Percentiles rank a stretch among this genome's conserved stretches.
These are phyloP conservation scores for Scheffersomyces stipitis DNA, from an alignment of 805 yeast species.

Conservation along the genomic window DNA sequence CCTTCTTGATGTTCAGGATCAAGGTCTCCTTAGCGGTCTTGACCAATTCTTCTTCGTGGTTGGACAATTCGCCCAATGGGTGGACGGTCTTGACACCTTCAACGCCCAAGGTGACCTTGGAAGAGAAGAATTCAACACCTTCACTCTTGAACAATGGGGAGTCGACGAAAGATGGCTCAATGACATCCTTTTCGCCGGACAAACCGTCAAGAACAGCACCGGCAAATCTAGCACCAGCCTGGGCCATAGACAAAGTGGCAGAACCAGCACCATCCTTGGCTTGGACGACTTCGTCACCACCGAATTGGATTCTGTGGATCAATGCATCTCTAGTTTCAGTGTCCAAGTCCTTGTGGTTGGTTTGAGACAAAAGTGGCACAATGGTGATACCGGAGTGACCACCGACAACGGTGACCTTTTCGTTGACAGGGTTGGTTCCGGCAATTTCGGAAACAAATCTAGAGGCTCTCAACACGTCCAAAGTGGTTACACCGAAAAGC, in stretches of 20 bases:
- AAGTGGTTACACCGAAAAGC: slow-evolving; percentile 93
- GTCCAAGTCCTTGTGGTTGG: slow-evolving; percentile 63
- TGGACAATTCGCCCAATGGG: slow-evolving; percentile 68
- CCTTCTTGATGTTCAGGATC: slow-evolving; percentile 89
- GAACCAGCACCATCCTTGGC: slow-evolving; percentile 85
- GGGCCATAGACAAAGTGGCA: slow-evolving; percentile 84
- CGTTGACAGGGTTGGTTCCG: slow-evolving; percentile 73
- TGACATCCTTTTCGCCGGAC: slow-evolving; percentile 60
- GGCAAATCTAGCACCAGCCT: slow-evolving; percentile 79
- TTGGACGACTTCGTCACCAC: slow-evolving; percentile 87
- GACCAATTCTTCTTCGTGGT: slow-evolving; percentile 83
- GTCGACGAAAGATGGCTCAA: slow-evolving; percentile 73
- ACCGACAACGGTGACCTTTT: slow-evolving; percentile 86
- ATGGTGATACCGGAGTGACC: slow-evolving; percentile 98
- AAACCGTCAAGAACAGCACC: slow-evolving; percentile 64
- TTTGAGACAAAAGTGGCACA: slow-evolving; percentile 88
- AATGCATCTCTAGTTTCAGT: slow-evolving; percentile 66
- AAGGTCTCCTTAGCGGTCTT: slow-evolving; percentile 84
- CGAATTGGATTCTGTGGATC: slow-evolving; percentile 88
- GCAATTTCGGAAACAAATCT: slow-evolving; percentile 72
- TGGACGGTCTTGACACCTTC: slow-evolving; percentile 85
- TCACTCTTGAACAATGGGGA: slow-evolving; percentile 79
- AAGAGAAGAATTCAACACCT: slow-evolving; percentile 96
- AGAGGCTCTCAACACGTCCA: slow-evolving; percentile 87
- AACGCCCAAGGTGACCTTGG: slow-evolving; percentile 90